Base-by-base conservation (phyloP, 1,284 basidiomycete genomes). In the Apiotrichum sp. region DNA sequence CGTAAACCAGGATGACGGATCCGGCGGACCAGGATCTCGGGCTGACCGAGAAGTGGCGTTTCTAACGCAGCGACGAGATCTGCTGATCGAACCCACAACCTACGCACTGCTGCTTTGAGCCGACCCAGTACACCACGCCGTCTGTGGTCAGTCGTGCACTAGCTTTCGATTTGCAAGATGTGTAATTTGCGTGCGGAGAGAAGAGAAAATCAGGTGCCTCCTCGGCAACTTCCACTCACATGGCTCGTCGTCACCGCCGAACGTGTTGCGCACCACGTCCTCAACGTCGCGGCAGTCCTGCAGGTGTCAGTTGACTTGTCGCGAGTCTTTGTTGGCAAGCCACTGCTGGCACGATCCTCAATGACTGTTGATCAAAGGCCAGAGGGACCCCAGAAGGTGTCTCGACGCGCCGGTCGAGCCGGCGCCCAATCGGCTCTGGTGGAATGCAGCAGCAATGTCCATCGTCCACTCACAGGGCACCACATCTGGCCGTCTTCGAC, bases 201-300 rank as follows among this genome's bases (percentile, higher is more conserved):
- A 22, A 22, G 22, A 22, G 22, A 22, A 22, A 22, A 22, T 22
- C 22, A 22, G 22, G 22, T 22, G 22, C 22, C 22, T 22, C 22
- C 22, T 22, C 22, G 22, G 22, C 22, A 22, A 22, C 22, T 22
- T 22, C 29, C n/a, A 65, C 72, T 29, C 49, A 74, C 72, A 78
- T 22, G 86, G 86, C 22, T 80, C 80, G 53, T 81, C 78, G 22
- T 75, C 68, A 11, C 75, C 65, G 14, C 75, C 75, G 62, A 90
- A 90, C 0, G 80, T 79, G 5, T 80, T 68, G 57, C 81, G 77
- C 33, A 92, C 80, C 33, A 82, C 62, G 1, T 73, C 66, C 58
- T 91, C 87, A 33, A 92, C 85, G 36, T 71, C 80, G 29, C 78
- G 74, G 70, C 88, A 91, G 69, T 91, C 88, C 88, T 91, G 63